phyloP scores from a whole-genome alignment of 768 basidiomycete species.

The Termitomyces sp. region DNA sequence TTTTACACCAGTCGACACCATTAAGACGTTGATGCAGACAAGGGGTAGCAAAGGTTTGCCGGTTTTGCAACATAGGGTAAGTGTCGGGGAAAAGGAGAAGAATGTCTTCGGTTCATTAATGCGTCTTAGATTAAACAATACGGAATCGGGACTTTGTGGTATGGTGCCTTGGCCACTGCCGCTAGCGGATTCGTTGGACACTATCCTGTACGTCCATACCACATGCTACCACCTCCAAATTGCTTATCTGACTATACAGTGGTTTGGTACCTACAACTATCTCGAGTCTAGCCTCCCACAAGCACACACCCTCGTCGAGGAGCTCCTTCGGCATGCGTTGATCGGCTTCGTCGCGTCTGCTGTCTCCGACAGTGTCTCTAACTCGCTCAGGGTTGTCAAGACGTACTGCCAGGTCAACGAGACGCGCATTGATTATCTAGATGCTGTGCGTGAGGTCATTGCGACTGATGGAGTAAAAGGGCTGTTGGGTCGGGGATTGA shows the following conservation, averaged over 20 bases:
- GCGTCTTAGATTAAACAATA: conserved; percentile 55
- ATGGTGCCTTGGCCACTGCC: conserved; percentile 86
- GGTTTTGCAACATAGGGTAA: conserved; percentile 63
- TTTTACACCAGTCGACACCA: conserved; percentile 88
- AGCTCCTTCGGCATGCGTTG: conserved; percentile 75
- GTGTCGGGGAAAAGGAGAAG: conserved; percentile 8
- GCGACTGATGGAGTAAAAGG: conserved; percentile 71
- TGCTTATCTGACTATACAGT: conserved; percentile 30
- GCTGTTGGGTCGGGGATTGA: conserved; percentile 84
- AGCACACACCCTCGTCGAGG: conserved; percentile 45
- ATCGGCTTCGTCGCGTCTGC: conserved; percentile 90
- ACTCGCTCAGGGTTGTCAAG: conserved; percentile 89
- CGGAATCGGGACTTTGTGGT: conserved; percentile 80
- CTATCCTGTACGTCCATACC: conserved; percentile 56
- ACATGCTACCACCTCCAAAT: background rate
- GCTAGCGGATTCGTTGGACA: conserved; percentile 92
- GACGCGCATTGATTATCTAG: conserved; percentile 69
- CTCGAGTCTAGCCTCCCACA: conserved; percentile 59
- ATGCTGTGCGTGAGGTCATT: conserved; percentile 75
- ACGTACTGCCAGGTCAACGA: conserved; percentile 93
- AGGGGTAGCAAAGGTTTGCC: conserved; percentile 67
- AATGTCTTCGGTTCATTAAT: background rate
- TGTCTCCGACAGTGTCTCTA: conserved; percentile 80
- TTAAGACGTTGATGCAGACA: conserved; percentile 95
- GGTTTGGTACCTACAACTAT: conserved; percentile 85